These are phyloP conservation scores for Tripidium arundinaceum DNA, from an alignment of 202 grass and related monocot genomes.

Conservation along the genomic window DNA sequence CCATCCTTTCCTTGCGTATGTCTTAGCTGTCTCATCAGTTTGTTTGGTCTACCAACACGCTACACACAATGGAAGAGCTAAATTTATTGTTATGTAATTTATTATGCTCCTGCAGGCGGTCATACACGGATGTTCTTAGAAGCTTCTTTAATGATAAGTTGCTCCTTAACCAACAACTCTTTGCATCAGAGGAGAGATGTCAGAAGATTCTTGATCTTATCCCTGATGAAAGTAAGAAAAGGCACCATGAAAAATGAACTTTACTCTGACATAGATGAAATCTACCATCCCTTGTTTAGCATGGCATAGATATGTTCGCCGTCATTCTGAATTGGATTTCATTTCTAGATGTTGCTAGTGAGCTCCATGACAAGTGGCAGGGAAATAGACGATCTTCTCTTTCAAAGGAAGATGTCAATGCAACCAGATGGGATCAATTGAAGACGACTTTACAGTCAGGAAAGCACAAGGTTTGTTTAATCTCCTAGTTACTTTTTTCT, in stretches of 20 bases:
- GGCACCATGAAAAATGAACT: not conserved
- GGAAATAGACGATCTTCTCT: constrained; percentile 60
- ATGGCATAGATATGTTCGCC: constrained; percentile 6
- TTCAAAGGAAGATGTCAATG: constrained; percentile 67
- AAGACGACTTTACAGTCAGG: constrained; percentile 77
- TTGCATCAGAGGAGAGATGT: constrained; percentile 66
- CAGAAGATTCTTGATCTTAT: constrained; percentile 77
- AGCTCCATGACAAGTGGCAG: constrained; percentile 68
- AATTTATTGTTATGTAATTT: constrained; percentile 6
- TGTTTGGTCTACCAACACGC: constrained; percentile 1
- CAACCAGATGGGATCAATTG: constrained; percentile 72
- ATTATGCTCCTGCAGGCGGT: constrained; percentile 50
- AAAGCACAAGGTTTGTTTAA: constrained; percentile 76
- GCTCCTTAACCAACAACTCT: constrained; percentile 61
- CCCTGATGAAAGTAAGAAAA: constrained; percentile 66
- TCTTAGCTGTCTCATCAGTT: constrained; percentile 5
- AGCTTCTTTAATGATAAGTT: constrained; percentile 73
- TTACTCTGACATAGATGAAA: not conserved
- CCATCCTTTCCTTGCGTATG: constrained; percentile 84
- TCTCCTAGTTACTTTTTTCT: not conserved
- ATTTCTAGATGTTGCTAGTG: constrained; percentile 60
- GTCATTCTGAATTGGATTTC: constrained; percentile 18
- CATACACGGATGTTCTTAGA: constrained; percentile 83
- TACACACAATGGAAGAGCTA: constrained; percentile 20
- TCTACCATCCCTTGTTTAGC: not conserved